These are phyloP conservation scores for Phytophthora cryptogea DNA, from an alignment of 352 stramenopile species.

Conservation along the genomic window DNA sequence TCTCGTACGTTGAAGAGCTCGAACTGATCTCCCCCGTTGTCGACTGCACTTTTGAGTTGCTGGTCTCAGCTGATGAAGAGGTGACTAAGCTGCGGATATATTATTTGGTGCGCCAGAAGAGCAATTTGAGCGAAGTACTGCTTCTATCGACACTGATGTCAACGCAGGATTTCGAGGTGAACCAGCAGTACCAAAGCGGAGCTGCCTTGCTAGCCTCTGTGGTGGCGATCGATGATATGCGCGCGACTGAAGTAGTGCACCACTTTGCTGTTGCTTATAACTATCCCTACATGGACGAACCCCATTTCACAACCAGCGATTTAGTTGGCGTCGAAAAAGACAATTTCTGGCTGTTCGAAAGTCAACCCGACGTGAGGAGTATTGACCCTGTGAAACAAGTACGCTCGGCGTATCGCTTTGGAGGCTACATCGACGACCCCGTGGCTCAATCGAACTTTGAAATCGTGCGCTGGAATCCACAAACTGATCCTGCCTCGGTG, in stretches of 20 bases:
- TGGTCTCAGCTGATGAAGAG: conserved; percentile 16
- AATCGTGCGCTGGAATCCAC: conserved; percentile 29
- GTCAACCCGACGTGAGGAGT: conserved; percentile 3
- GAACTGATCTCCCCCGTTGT: conserved; percentile 29
- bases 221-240: conserved; percentile 32
- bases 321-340: conserved; percentile 15
- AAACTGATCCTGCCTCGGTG: conserved; percentile 17
- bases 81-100: conserved; percentile 28
- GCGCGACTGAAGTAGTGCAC: conserved; percentile 15
- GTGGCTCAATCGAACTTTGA: conserved; percentile 48
- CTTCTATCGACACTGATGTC: conserved; percentile 26
- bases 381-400: conserved; percentile 25
- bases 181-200: conserved; percentile 24
- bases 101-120: conserved; percentile 25
- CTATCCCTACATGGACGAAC: conserved; percentile 29
- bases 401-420: conserved; percentile 29
- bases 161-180: conserved; percentile 31
- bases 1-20: conserved; percentile 29
- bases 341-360: conserved; percentile 27
- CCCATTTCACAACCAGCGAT: conserved; percentile 12
- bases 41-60: conserved; percentile 27
- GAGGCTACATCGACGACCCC: conserved; percentile 37
- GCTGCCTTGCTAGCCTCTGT: conserved; percentile 20
- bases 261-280: conserved; percentile 27
- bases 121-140: conserved; percentile 15